phyloP scores from a whole-genome alignment of 306 rosid genomes.

The Cucumis sativus region DNA sequence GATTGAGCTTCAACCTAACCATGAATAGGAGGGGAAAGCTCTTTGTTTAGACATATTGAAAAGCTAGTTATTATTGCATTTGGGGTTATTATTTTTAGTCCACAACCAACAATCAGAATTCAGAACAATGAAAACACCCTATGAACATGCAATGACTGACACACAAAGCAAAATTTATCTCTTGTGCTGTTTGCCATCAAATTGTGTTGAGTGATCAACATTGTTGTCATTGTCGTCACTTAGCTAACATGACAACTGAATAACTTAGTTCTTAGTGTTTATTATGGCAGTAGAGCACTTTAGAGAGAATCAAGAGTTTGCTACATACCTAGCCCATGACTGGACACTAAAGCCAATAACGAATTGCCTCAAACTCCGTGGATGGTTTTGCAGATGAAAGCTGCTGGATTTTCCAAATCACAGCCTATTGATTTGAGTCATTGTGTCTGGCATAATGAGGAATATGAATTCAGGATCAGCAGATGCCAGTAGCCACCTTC shows the following conservation, averaged over 20 bases:
- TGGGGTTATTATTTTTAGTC: constrained; percentile 44
- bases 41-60: constrained; percentile 56
- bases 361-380: too few species aligned
- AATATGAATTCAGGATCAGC: too few species aligned
- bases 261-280: too few species aligned
- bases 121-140: constrained; percentile 54
- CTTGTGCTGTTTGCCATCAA: constrained; percentile 46
- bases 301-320: too few species aligned
- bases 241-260: not conserved
- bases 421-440: too few species aligned
- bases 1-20: constrained; percentile 63
- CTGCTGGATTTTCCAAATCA: too few species aligned
- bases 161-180: constrained; percentile 45
- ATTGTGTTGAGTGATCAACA: constrained; percentile 75
- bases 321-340: too few species aligned
- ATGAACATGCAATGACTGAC: constrained; percentile 81
- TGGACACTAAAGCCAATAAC: too few species aligned
- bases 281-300: too few species aligned
- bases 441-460: too few species aligned
- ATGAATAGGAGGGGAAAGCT: constrained; percentile 30
- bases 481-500: too few species aligned
- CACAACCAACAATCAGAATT: constrained; percentile 33
- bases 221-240: constrained; percentile 54
- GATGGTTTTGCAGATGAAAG: too few species aligned
- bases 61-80: constrained; percentile 67